phyloP scores from a whole-genome alignment of 2,329 filamentous ascomycete species.

The Ophiocordyceps unilateralis region DNA sequence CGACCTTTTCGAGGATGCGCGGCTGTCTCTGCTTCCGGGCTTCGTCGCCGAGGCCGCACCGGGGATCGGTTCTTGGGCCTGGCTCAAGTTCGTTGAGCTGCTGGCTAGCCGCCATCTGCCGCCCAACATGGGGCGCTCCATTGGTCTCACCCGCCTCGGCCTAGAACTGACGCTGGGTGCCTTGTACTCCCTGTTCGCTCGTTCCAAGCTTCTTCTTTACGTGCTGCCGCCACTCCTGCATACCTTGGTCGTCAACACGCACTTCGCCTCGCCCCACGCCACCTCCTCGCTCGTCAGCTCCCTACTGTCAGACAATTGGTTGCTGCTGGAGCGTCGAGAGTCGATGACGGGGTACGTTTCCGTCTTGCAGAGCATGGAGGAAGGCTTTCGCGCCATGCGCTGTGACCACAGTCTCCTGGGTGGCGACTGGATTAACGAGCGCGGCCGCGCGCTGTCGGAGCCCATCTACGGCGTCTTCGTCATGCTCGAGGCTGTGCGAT shows the following conservation, averaged over 20 bases:
- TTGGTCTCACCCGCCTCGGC: constrained; percentile 53
- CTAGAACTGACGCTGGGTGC: constrained; percentile 51
- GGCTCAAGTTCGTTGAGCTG: constrained; percentile 38
- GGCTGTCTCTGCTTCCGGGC: constrained; percentile 35
- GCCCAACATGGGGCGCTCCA: constrained; percentile 38
- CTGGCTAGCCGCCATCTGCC: constrained; percentile 22
- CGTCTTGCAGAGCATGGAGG: constrained; percentile 57
- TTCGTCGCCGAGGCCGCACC: constrained; percentile 46
- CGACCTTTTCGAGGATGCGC: constrained; percentile 43
- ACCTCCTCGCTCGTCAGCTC: constrained; percentile 47
- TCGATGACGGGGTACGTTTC: constrained; percentile 87
- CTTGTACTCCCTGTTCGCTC: constrained; percentile 47
- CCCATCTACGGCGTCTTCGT: constrained; percentile 94
- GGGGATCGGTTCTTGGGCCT: constrained; percentile 46
- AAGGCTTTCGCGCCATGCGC: constrained; percentile 64
- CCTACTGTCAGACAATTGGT: constrained; percentile 49
- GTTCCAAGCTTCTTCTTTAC: constrained; percentile 49
- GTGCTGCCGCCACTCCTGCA: constrained; percentile 59
- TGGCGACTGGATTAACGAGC: constrained; percentile 62
- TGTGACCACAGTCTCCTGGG: constrained; percentile 91
- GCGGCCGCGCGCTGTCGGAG: constrained; percentile 46
- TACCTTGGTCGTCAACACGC: constrained; percentile 54
- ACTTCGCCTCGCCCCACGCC: constrained; percentile 45
- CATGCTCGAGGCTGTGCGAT: constrained; percentile 79
- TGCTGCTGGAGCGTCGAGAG: constrained; percentile 64